Conservation (phyloP, 164 flowering plant genomes). For the Platanus orientalis region DNA sequence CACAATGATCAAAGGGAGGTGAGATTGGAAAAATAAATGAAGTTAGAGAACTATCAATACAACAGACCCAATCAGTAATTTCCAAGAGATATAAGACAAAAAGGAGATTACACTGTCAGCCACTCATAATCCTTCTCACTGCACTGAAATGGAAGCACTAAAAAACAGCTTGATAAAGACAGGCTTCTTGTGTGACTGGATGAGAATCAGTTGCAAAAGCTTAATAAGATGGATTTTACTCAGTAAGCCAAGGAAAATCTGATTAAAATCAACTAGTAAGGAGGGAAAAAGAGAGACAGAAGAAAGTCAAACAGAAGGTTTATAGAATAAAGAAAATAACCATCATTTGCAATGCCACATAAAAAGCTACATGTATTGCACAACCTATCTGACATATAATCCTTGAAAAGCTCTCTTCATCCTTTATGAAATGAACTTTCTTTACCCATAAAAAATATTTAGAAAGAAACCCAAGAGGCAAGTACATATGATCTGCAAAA, state of each 20-base stretch:
- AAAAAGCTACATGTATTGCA: slow-evolving; percentile 7
- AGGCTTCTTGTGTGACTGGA: background rate
- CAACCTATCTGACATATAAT: slow-evolving; percentile 24
- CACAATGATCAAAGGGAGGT: slow-evolving; percentile 7
- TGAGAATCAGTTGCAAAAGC: background rate
- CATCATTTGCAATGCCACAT: slow-evolving; percentile 11
- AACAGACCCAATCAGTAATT: background rate
- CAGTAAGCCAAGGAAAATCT: slow-evolving; percentile 4
- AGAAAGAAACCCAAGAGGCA: slow-evolving; percentile 6
- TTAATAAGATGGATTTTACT: background rate
- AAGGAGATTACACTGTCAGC: slow-evolving; percentile 8
- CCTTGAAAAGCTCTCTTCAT: slow-evolving; percentile 17
- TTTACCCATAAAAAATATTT: slow-evolving; percentile 12
- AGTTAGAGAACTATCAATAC: background rate
- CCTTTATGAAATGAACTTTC: slow-evolving; percentile 6
- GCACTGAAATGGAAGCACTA: slow-evolving; percentile 27
- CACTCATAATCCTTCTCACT: slow-evolving; percentile 9
- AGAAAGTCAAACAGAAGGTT: background rate
- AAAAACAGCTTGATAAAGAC: background rate
- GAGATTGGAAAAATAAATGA: background rate
- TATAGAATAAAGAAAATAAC: background rate
- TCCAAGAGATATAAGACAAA: background rate
- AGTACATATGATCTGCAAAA: slow-evolving; percentile 17
- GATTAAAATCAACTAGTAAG: background rate
- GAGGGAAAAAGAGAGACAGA: slow-evolving; percentile 5